Conservation (phyloP, 225 moss, liverwort and hornwort species). For the Ulota crispa region DNA sequence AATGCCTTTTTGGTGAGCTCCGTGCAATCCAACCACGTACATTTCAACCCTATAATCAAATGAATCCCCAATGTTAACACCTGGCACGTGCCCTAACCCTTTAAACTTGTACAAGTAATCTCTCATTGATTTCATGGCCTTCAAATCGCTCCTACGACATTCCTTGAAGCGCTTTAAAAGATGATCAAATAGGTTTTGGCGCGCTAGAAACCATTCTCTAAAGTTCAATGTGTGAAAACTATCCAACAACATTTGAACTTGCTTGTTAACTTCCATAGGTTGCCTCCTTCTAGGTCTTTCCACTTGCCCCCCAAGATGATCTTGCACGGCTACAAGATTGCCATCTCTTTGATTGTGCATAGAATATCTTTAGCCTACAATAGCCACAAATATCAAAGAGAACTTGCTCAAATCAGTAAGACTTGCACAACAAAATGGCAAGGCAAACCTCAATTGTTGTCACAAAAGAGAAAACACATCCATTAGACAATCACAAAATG, state of each 20-base stretch:
- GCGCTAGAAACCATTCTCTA: background rate
- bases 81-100: conserved; percentile 23
- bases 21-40: conserved; percentile 30
- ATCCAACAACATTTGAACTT: background rate
- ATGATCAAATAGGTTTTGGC: background rate
- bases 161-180: background rate
- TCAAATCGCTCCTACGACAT: background rate
- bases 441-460: background rate
- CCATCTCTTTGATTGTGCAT: background rate
- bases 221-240: background rate
- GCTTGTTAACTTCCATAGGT: background rate
- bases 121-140: conserved; percentile 21
- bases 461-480: background rate
- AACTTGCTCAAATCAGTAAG: background rate
- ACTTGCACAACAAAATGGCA: background rate
- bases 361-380: background rate
- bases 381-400: background rate
- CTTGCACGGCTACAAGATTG: background rate
- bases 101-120: background rate
- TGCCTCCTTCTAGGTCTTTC: background rate
- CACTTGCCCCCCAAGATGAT: background rate
- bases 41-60: conserved; percentile 38
- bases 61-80: conserved; percentile 33
- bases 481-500: background rate
- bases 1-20: conserved; percentile 25